These are phyloP conservation scores for Hemisphaericaspora nanyangensis DNA, from an alignment of 805 yeast genomes.

Conservation along the genomic window DNA sequence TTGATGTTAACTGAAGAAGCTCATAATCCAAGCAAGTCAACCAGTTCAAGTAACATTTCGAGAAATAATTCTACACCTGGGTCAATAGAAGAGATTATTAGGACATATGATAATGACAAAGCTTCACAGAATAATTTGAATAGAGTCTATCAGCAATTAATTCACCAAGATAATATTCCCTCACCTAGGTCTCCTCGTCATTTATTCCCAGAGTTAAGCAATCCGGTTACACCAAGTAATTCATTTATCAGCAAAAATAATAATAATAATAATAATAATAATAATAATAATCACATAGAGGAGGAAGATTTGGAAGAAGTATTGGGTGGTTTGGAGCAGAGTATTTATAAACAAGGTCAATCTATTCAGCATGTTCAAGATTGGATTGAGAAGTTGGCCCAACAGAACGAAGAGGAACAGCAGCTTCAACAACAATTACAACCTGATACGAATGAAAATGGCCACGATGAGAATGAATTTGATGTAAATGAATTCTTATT, in stretches of 20 bases:
- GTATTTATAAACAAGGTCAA: constrained; percentile 46
- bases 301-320: constrained; percentile 12
- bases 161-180: constrained; percentile 16
- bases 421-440: constrained; percentile 11
- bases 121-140: constrained; percentile 17
- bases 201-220: constrained; percentile 29
- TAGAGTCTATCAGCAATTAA: constrained; percentile 28
- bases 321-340: constrained; percentile 42
- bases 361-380: constrained; percentile 55
- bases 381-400: constrained; percentile 44
- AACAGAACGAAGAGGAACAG: constrained; percentile 16
- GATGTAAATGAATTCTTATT: constrained; percentile 30
- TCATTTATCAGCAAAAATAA: neutral
- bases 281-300: neutral
- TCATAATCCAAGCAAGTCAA: constrained; percentile 1
- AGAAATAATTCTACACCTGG: constrained; percentile 9
- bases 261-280: too few species aligned
- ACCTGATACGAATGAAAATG: neutral
- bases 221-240: constrained; percentile 4
- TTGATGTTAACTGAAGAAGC: constrained; percentile 41
- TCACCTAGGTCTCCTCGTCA: constrained; percentile 24
- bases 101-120: constrained; percentile 19
- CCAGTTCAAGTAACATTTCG: neutral
- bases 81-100: constrained; percentile 26
- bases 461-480: constrained; percentile 26